phyloP scores from a whole-genome alignment of 2,329 filamentous ascomycete species.

The Aspergillus neoniger region DNA sequence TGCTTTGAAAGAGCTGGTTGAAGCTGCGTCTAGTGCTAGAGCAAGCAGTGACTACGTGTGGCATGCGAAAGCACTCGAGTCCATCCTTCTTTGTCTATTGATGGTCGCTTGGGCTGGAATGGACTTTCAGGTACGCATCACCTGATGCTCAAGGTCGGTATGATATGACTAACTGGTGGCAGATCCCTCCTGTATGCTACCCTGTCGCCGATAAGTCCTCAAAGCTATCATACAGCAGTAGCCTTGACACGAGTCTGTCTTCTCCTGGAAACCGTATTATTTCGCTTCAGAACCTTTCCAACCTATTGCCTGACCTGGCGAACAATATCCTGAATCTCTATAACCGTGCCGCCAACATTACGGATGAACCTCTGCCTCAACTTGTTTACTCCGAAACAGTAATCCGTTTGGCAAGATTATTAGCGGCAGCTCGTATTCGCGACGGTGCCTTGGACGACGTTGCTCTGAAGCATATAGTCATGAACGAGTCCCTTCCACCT shows the following conservation, averaged over 20 bases:
- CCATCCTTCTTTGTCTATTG: conserved; percentile 78
- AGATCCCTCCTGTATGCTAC: conserved; percentile 58
- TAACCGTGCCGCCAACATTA: conserved; percentile 54
- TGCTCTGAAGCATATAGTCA: conserved; percentile 62
- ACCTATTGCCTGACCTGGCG: conserved; percentile 57
- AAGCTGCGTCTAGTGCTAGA: conserved; percentile 75
- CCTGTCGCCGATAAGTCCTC: conserved; percentile 53
- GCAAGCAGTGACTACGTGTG: conserved; percentile 89
- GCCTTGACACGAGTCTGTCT: conserved; percentile 45
- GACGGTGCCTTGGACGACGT: conserved; percentile 54
- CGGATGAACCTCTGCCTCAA: conserved; percentile 55
- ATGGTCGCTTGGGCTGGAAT: conserved; percentile 81
- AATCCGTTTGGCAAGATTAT: conserved; percentile 56
- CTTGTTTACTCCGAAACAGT: conserved; percentile 59
- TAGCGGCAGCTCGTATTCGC: conserved; percentile 54
- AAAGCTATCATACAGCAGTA: conserved; percentile 45
- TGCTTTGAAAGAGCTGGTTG: conserved; percentile 78
- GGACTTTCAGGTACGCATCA: conserved; percentile 64
- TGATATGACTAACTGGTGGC: conserved; percentile 15
- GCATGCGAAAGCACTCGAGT: conserved; percentile 93
- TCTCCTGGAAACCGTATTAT: conserved; percentile 50
- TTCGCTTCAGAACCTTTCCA: conserved; percentile 53
- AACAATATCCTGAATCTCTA: conserved; percentile 61
- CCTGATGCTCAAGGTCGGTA: neutral
- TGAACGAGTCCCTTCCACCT: conserved; percentile 45